Evolutionary conservation across 345 rosid genomes (phyloP), one percentile per base, ranked within the genome.

Genomic region (Sonneratia caseolaris): DNA sequence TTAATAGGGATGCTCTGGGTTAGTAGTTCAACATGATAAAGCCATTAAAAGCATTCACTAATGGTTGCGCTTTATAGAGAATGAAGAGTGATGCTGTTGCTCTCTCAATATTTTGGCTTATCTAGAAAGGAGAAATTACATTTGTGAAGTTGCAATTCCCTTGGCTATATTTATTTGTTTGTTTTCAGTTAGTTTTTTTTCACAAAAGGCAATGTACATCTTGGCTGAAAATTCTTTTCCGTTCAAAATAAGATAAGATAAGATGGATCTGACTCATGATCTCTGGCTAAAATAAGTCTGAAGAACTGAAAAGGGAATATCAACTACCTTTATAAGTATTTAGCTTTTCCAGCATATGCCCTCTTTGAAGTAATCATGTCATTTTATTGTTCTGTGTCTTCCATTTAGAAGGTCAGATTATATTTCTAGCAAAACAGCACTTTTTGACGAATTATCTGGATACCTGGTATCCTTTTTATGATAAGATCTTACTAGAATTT

Each of bases 401-500:
- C 37, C 66, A 24, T 21, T 61, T 24, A 12, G 37, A 61, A 61
- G 10, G 62, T 21, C 5, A 24, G n/a, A 3, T n/a, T n/a, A n/a
- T 61, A 9, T 61, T 61, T 61, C 15, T 61, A 11, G 37, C 37
- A 61, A 27, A 61, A 27, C 2, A 9, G 12, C 18, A 3, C 15
- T 62, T n/a, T 27, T 35, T 62, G 37, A 8, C 32, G 59, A 21
- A 53, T 18, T 11, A 37, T 37, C 2, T 21, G 35, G 45, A 38
- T 40, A 1, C 7, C 8, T 21, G 22, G 49, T 22, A 42, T 18
- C 32, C 53, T 40, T 7, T 40, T 11, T 16, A 15, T 13, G 10
- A 11, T 22, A 24, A 40, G 3, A 68, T 27, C 51, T 68, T 49
- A 72, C 37, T 48, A 48, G 43, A 59, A 69, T 79, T 64, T 68